A percentile compares a stretch with the other conserved stretches of the same genome.
Evolutionary conservation across 768 basidiomycete species (phyloP).

Genomic region (Candolleomyces eurysporus): DNA sequence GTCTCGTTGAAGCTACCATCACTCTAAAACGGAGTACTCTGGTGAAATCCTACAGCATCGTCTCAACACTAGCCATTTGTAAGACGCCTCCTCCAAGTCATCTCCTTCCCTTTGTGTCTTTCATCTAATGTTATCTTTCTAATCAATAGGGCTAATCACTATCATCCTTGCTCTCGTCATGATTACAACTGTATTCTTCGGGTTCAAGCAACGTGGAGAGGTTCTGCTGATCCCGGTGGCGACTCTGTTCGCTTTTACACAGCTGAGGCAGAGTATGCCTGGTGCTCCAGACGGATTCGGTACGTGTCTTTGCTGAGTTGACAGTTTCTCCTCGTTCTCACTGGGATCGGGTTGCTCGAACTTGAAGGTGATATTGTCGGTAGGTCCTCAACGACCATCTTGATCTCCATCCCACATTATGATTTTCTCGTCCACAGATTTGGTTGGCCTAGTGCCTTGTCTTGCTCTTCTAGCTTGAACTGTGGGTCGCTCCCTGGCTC

Average conservation of each 20-base stretch:
- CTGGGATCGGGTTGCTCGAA: not conserved
- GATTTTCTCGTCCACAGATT: conserved; percentile 11
- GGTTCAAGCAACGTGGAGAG: conserved; percentile 21
- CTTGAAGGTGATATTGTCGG: conserved; percentile 18
- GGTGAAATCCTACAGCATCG: conserved; percentile 20
- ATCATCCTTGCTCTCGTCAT: conserved; percentile 23
- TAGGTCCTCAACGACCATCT: not conserved
- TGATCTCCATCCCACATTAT: not conserved
- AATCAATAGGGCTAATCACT: conserved; percentile 18
- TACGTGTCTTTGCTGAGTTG: conserved; percentile 1
- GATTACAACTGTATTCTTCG: conserved; percentile 24
- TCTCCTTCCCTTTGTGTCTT: not conserved
- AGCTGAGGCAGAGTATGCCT: conserved; percentile 22
- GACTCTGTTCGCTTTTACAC: conserved; percentile 24
- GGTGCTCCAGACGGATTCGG: conserved; percentile 23
- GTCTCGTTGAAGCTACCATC: conserved; percentile 18
- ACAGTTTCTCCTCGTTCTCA: not conserved
- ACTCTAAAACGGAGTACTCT: conserved; percentile 19
- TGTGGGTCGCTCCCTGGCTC: conserved; percentile 8
- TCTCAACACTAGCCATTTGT: conserved; percentile 22
- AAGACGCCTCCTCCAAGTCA: not conserved
- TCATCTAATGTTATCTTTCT: not conserved
- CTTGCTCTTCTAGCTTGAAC: conserved; percentile 20
- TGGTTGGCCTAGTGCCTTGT: conserved; percentile 21
- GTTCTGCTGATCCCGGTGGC: conserved; percentile 26